phyloP scores from a whole-genome alignment of 306 rosid species.

The Prunus salicina region DNA sequence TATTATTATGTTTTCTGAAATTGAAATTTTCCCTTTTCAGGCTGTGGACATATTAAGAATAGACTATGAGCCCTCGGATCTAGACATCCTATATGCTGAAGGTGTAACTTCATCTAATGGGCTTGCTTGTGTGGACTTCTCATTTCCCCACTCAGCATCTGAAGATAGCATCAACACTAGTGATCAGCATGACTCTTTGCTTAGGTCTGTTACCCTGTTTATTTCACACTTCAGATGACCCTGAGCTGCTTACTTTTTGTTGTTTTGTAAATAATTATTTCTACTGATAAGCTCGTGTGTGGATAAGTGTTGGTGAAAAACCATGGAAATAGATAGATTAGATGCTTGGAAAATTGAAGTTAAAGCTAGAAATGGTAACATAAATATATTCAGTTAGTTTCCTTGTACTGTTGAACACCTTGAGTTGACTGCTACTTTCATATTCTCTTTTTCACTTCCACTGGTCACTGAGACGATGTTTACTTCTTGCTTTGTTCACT shows the following conservation, averaged over 20 bases:
- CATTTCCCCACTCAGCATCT: conserved; percentile 71
- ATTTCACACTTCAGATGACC: neutral
- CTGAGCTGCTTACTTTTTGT: neutral
- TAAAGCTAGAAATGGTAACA: neutral
- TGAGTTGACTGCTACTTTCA: neutral
- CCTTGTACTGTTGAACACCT: neutral
- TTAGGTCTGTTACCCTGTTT: conserved; percentile 49
- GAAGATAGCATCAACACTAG: conserved; percentile 49
- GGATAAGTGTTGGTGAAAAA: neutral
- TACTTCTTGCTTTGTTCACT: neutral
- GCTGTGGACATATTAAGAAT: conserved; percentile 75
- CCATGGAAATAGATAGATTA: neutral
- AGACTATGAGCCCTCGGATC: conserved; percentile 90
- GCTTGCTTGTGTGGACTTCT: conserved; percentile 85
- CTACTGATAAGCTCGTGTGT: neutral
- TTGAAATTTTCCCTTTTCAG: conserved; percentile 40
- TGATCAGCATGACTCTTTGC: conserved; percentile 65
- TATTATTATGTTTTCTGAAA: conserved; percentile 27
- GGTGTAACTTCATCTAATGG: conserved; percentile 97
- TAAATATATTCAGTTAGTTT: neutral
- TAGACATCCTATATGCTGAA: conserved; percentile 90
- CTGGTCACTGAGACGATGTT: neutral
- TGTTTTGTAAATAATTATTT: neutral
- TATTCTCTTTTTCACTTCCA: neutral
- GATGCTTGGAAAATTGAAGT: neutral